Conservation (phyloP, 441 rosid species). For the Biscutella laevigata region DNA sequence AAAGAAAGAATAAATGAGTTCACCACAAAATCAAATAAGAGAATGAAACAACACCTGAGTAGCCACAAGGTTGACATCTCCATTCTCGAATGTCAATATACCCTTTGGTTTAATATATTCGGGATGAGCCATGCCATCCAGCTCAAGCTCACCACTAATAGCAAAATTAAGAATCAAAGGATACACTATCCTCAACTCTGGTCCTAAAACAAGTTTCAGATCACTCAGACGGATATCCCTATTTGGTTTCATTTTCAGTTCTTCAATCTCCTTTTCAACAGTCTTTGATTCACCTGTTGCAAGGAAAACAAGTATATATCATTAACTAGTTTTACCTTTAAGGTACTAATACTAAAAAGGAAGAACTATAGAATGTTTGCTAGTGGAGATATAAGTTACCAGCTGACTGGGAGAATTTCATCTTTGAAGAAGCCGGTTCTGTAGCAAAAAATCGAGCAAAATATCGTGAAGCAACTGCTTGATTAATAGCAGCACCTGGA, state of each 20-base stretch:
- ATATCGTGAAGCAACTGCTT: constrained; percentile 79
- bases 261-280: constrained; percentile 66
- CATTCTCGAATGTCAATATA: constrained; percentile 80
- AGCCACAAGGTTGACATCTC: constrained; percentile 97
- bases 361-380: not conserved
- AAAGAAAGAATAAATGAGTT: constrained; percentile 7
- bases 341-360: not conserved
- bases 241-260: constrained; percentile 62
- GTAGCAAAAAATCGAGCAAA: constrained; percentile 67
- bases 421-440: constrained; percentile 55
- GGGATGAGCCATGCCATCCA: constrained; percentile 91
- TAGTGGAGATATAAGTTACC: constrained; percentile 35
- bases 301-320: constrained; percentile 23
- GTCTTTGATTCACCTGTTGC: constrained; percentile 59
- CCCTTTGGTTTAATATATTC: constrained; percentile 86
- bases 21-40: constrained; percentile 16
- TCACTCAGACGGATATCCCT: constrained; percentile 81
- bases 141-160: constrained; percentile 89
- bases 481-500: constrained; percentile 60
- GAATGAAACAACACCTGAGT: constrained; percentile 55
- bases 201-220: constrained; percentile 91
- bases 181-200: constrained; percentile 85
- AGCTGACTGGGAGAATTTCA: constrained; percentile 50
- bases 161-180: constrained; percentile 93
- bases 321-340: not conserved